These are phyloP conservation scores for Elsinoe arachidis DNA, from an alignment of 2,329 filamentous ascomycete species.

Conservation along the genomic window DNA sequence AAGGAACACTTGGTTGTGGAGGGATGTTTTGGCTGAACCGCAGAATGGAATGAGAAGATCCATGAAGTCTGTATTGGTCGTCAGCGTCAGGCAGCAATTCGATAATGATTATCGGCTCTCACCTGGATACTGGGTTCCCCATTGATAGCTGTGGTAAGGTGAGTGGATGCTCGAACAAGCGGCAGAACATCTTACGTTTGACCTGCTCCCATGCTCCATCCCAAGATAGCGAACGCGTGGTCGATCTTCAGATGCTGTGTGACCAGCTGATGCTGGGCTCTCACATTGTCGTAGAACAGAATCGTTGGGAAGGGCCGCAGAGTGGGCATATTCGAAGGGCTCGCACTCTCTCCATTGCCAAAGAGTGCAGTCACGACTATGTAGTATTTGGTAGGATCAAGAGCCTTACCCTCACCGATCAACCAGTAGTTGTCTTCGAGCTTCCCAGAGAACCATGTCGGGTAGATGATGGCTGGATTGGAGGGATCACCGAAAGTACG, in stretches of 20 bases:
- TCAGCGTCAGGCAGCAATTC: slow-evolving; percentile 32
- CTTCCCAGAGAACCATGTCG: slow-evolving; percentile 64
- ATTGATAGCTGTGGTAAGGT: slow-evolving; percentile 22
- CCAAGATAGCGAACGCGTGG: slow-evolving; percentile 54
- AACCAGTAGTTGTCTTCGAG: slow-evolving; percentile 71
- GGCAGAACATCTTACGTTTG: slow-evolving; percentile 43
- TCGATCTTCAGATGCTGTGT: slow-evolving; percentile 53
- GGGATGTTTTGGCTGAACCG: slow-evolving; percentile 52
- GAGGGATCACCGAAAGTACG: slow-evolving; percentile 61
- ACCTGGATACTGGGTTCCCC: slow-evolving; percentile 29
- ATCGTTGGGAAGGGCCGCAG: slow-evolving; percentile 53
- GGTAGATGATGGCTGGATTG: slow-evolving; percentile 62
- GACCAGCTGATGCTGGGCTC: slow-evolving; percentile 57
- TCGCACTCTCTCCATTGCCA: slow-evolving; percentile 60
- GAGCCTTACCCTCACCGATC: slow-evolving; percentile 54
- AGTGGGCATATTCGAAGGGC: slow-evolving; percentile 52
- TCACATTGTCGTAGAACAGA: slow-evolving; percentile 60
- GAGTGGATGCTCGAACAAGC: slow-evolving; percentile 35
- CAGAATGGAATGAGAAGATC: slow-evolving; percentile 59
- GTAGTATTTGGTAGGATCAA: slow-evolving; percentile 57
- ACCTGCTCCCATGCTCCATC: slow-evolving; percentile 63
- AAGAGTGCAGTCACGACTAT: slow-evolving; percentile 62
- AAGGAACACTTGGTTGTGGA: slow-evolving; percentile 62
- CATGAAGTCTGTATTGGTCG: slow-evolving; percentile 51
- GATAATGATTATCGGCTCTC: slow-evolving; percentile 16